A percentile compares a stretch with the other conserved stretches of the same genome.
Conservation (phyloP, 2,329 filamentous ascomycete species). For the Fusarium oxysporum region DNA sequence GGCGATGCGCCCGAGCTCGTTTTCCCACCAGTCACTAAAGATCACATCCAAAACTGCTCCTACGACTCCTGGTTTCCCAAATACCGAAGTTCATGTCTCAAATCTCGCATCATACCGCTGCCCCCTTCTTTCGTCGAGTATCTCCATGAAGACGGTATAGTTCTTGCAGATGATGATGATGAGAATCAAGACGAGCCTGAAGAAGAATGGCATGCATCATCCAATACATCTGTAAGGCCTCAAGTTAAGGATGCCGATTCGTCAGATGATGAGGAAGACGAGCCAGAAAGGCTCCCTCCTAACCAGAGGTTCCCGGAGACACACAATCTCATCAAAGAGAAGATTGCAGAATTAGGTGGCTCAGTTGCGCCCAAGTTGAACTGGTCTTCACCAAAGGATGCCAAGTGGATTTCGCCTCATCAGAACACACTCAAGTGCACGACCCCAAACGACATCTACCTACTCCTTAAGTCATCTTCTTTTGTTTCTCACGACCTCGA, state of each 20-base stretch:
- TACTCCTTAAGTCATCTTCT: slow-evolving; percentile 92
- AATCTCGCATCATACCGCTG: slow-evolving; percentile 86
- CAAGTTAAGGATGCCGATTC: slow-evolving; percentile 58
- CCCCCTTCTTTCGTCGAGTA: slow-evolving; percentile 82
- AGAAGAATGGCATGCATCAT: slow-evolving; percentile 60
- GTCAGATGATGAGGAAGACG: slow-evolving; percentile 61
- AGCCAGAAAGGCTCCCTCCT: slow-evolving; percentile 56
- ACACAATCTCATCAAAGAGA: slow-evolving; percentile 80
- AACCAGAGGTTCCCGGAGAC: slow-evolving; percentile 75
- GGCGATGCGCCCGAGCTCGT: slow-evolving; percentile 56
- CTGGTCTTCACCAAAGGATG: slow-evolving; percentile 97
- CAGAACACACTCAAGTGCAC: slow-evolving; percentile 92
- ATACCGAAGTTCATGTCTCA: slow-evolving; percentile 85
- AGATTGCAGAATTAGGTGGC: slow-evolving; percentile 84
- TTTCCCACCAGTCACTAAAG: slow-evolving; percentile 86
- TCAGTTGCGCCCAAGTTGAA: slow-evolving; percentile 93
- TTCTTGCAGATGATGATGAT: slow-evolving; percentile 79
- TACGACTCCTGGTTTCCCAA: slow-evolving; percentile 92
- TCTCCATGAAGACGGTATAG: slow-evolving; percentile 90
- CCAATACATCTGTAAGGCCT: slow-evolving; percentile 42
- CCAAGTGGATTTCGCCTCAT: slow-evolving; percentile 87
- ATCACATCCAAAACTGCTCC: slow-evolving; percentile 93
- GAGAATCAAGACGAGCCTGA: slow-evolving; percentile 66
- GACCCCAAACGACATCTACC: slow-evolving; percentile 89
- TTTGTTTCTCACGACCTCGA: slow-evolving; percentile 95